Conservation (phyloP, 345 rosid species). For the Cardamine chenopodiifolia region DNA sequence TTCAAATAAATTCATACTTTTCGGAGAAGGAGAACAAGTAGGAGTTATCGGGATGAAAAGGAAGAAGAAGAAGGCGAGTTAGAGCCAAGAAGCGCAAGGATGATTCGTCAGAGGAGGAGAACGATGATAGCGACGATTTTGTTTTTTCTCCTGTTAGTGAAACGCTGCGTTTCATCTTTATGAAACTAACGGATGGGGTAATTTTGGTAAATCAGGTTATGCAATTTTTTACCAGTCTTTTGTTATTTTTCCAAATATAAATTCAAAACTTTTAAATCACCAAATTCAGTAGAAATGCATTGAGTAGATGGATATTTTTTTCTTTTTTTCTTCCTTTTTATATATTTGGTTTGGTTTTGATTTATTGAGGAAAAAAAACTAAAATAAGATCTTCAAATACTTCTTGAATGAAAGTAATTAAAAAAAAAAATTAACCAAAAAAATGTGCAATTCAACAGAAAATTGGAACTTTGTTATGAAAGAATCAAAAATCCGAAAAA, state of each 20-base stretch:
- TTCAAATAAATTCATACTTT: background rate
- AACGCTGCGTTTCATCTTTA: constrained; percentile 4
- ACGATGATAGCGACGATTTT: background rate
- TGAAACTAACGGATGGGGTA: background rate
- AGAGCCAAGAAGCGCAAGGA: background rate
- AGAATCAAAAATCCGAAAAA: background rate
- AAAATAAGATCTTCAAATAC: too few species aligned
- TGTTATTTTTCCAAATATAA: background rate
- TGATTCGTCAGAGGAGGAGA: background rate
- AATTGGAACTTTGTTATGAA: background rate
- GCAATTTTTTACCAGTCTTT: background rate
- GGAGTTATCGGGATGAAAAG: background rate
- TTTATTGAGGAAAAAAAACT: too few species aligned
- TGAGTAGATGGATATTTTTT: background rate
- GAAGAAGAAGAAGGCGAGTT: background rate
- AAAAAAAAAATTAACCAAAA: too few species aligned
- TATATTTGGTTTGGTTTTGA: too few species aligned
- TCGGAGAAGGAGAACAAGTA: background rate
- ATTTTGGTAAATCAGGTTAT: background rate
- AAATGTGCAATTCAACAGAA: too few species aligned
- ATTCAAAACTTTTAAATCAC: background rate
- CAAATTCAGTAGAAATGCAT: background rate
- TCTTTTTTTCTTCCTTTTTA: background rate
- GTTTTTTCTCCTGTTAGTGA: background rate
- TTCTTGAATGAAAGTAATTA: background rate